A percentile compares a stretch with the other conserved stretches of the same genome.
Evolutionary conservation across 768 basidiomycete genomes (phyloP).

Genomic region (Holtermanniella nyarrowii): DNA sequence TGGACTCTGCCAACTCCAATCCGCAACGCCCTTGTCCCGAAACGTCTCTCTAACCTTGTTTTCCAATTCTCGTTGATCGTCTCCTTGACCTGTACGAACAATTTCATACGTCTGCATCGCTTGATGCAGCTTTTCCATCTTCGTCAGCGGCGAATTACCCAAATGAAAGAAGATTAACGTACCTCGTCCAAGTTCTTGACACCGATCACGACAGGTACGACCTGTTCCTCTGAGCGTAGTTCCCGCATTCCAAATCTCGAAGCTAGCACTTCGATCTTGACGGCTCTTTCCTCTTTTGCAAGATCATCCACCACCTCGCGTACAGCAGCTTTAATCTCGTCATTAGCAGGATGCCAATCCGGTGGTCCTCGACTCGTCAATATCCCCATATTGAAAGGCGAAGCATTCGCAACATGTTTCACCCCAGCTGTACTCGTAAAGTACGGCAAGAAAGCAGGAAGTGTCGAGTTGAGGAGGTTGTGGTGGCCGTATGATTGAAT

Average conservation of each 20-base stretch:
- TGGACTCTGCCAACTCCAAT: conserved; percentile 33
- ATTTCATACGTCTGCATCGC: conserved; percentile 1
- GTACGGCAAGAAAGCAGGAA: conserved; percentile 25
- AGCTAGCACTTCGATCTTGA: conserved; percentile 32
- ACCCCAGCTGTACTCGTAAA: conserved; percentile 20
- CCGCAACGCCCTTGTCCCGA: conserved; percentile 15
- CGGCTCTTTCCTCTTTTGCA: conserved; percentile 7
- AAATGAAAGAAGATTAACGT: conserved; percentile 14
- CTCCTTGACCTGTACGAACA: conserved; percentile 1
- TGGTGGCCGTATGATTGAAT: conserved; percentile 40
- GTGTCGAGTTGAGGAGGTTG: conserved; percentile 30
- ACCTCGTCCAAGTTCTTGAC: conserved; percentile 35
- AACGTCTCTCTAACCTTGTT: conserved; percentile 18
- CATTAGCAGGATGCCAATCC: conserved; percentile 35
- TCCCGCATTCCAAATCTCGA: conserved; percentile 31
- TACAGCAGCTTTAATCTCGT: conserved; percentile 3
- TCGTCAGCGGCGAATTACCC: conserved; percentile 3
- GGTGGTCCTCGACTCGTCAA: conserved; percentile 30
- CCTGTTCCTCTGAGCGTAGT: conserved; percentile 7
- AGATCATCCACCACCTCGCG: conserved; percentile 14
- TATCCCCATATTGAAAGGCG: conserved; percentile 39
- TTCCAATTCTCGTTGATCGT: conserved; percentile 2
- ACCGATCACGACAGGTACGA: conserved; percentile 37
- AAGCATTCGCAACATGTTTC: conserved; percentile 32
- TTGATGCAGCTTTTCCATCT: conserved; percentile 8